Conservation (phyloP, 2,329 filamentous ascomycete genomes). For the Colletotrichum australisinense region DNA sequence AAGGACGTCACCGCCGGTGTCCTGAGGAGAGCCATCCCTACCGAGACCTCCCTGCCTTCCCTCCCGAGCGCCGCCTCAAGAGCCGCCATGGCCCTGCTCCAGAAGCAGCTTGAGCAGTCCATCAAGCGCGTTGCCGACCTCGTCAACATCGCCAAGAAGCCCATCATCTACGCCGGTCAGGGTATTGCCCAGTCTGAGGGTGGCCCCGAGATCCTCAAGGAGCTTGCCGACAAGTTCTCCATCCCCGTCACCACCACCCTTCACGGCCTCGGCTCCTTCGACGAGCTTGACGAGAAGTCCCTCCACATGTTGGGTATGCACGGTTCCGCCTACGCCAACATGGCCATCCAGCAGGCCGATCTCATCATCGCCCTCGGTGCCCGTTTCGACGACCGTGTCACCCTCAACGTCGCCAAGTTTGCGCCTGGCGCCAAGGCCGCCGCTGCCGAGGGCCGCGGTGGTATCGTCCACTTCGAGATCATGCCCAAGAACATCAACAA, state of each 20-base stretch:
- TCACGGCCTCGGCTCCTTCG: constrained; percentile 90
- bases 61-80: constrained; percentile 89
- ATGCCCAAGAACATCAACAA: constrained; percentile 99
- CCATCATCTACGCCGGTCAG: constrained; percentile 93
- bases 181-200: constrained; percentile 85
- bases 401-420: constrained; percentile 83
- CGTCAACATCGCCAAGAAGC: constrained; percentile 91
- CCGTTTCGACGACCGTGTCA: constrained; percentile 97
- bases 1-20: constrained; percentile 95
- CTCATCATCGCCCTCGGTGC: constrained; percentile 94
- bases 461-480: constrained; percentile 97
- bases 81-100: constrained; percentile 79
- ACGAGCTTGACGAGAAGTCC: constrained; percentile 93
- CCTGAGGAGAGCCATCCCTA: constrained; percentile 85
- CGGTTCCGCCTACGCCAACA: constrained; percentile 95
- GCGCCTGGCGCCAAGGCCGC: constrained; percentile 89
- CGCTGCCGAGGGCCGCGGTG: constrained; percentile 85
- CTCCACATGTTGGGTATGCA: constrained; percentile 99
- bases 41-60: constrained; percentile 76
- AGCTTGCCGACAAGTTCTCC: constrained; percentile 88
- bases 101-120: constrained; percentile 78
- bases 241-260: constrained; percentile 97
- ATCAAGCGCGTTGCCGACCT: constrained; percentile 83
- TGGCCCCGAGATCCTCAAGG: constrained; percentile 82
- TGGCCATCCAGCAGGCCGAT: constrained; percentile 97